phyloP scores from a whole-genome alignment of 108 stramenopile species.

The Skeletonema marinoi region DNA sequence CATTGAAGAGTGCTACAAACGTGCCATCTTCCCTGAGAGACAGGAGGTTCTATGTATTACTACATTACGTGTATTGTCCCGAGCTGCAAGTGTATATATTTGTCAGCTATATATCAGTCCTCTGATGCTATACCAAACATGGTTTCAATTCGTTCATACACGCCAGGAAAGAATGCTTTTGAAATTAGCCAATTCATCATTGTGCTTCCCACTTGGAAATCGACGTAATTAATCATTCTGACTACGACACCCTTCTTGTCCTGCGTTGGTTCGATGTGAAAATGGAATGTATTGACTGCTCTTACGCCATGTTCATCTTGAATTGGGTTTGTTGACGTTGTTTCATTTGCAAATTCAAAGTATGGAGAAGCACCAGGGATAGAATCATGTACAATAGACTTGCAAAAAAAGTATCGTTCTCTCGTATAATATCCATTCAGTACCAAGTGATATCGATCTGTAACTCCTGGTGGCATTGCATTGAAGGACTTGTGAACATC shows the following conservation, averaged over 20 bases:
- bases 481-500: background rate
- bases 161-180: background rate
- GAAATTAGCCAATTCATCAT: too few relatives aligned
- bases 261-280: too few relatives aligned
- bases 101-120: background rate
- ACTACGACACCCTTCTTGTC: too few relatives aligned
- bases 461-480: background rate
- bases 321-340: background rate
- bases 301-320: background rate
- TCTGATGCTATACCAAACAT: background rate
- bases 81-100: too few relatives aligned
- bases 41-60: background rate
- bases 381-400: background rate
- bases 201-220: too few relatives aligned
- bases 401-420: background rate
- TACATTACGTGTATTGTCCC: too few relatives aligned
- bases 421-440: background rate
- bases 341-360: background rate
- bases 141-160: too few relatives aligned
- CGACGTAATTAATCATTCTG: too few relatives aligned
- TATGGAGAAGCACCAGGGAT: background rate
- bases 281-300: too few relatives aligned
- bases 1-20: constrained; percentile 20
- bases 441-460: background rate
- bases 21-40: background rate